Evolutionary conservation across 2,329 filamentous ascomycete genomes (phyloP), one percentile per base, ranked within the genome.

Genomic region (Neopestalotiopsis sp.): DNA sequence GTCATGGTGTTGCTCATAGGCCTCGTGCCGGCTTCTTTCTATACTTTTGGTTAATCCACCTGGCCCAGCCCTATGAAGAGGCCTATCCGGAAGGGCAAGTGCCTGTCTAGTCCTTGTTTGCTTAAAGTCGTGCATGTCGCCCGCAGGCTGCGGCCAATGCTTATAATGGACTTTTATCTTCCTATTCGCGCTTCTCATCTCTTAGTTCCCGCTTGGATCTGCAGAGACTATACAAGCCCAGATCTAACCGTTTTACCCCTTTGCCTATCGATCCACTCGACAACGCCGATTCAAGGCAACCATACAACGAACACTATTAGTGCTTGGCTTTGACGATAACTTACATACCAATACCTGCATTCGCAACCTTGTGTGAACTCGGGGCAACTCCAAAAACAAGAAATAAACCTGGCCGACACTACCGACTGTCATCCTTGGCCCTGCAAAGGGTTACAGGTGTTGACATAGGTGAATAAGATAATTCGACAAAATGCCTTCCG

Each of bases 141-240:
- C 66, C 58, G 66, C 59, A 62, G 24, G 59, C 12, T 38, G 45
- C 65, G 65, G 28, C 60, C 65, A 58, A 63, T 30, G 38, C 66
- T 49, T 67, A 30, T 62, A 13, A 62, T 52, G 66, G 58, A n/a
- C 38, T 56, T 63, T 63, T 24, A 30, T 57, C 66, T 67, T 67
- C 65, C 66, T 67, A 67, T 67, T 67, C 66, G 66, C 63, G 56
- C 66, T 63, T 58, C n/a, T 14, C 64, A 66, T 58, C 32, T 30
- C 13, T 40, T 67, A 67, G 66, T 49, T 67, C 66, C 66, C 66
- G 66, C 42, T 52, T 40, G 49, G 28, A 62, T 38, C 17, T 63
- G 57, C 58, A 62, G 40, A 62, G 40, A 28, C 56, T 28, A 52
- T 52, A 38, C 20, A 38, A 38, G 34, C 10, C 20, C 40, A n/a